Percentiles rank a stretch among this genome's conserved stretches.
phyloP scores from a whole-genome alignment of 148 eudicot species.

The Vaccinium macrocarpon region DNA sequence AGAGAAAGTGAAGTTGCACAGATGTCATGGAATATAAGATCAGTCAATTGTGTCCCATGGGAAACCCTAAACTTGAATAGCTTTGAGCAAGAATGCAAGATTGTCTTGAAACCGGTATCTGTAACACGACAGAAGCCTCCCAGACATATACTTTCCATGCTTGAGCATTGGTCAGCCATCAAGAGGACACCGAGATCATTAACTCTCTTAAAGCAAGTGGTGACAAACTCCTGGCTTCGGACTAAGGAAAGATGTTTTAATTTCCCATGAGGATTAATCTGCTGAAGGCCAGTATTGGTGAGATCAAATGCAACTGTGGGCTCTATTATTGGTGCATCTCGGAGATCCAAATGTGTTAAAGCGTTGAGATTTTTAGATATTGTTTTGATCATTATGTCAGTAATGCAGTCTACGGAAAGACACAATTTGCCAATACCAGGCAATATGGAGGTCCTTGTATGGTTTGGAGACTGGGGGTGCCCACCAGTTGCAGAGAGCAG shows the following conservation, averaged over 20 bases:
- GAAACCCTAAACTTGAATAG: slow-evolving; percentile 69
- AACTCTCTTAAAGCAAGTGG: slow-evolving; percentile 72
- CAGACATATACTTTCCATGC: slow-evolving; percentile 85
- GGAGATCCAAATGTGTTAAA: slow-evolving; percentile 83
- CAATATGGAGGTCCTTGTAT: slow-evolving; percentile 40
- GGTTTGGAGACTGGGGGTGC: slow-evolving; percentile 40
- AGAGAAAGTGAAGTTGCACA: slow-evolving; percentile 79
- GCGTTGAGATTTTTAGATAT: slow-evolving; percentile 59
- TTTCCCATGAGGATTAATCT: slow-evolving; percentile 74
- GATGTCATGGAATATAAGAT: slow-evolving; percentile 84
- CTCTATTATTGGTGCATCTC: slow-evolving; percentile 90
- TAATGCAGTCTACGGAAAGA: slow-evolving; percentile 90
- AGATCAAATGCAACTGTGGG: slow-evolving; percentile 78
- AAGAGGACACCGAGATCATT: slow-evolving; percentile 89
- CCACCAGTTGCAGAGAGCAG: slow-evolving; percentile 62
- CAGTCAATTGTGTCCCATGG: slow-evolving; percentile 78
- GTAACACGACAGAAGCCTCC: slow-evolving; percentile 96
- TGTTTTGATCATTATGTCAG: slow-evolving; percentile 77
- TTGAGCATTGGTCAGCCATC: slow-evolving; percentile 83
- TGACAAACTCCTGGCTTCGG: slow-evolving; percentile 79
- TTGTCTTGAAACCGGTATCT: slow-evolving; percentile 41
- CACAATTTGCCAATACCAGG: slow-evolving; percentile 67
- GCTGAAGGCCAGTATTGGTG: slow-evolving; percentile 81
- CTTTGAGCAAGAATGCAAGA: slow-evolving; percentile 57
- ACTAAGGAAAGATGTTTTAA: slow-evolving; percentile 80